Conservation (phyloP, 2,329 filamentous ascomycete genomes). For the Microsporum ferrugineum region DNA sequence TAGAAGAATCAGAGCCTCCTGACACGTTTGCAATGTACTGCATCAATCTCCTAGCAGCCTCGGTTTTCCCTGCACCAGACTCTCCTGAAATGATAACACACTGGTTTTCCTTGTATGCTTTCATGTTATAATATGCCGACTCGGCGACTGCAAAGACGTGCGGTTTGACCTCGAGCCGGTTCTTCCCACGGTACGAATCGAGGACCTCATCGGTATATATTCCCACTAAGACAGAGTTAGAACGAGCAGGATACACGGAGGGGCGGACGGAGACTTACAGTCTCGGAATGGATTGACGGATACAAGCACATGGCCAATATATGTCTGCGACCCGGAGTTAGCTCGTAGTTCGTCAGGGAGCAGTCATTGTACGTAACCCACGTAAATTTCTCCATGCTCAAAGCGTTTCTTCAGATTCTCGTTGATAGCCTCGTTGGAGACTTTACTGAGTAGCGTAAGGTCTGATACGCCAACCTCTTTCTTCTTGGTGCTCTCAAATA, state of each 20-base stretch:
- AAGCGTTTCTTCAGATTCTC: conserved; percentile 98
- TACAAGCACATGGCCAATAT: conserved; percentile 98
- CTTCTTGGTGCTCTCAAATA: conserved; percentile 94
- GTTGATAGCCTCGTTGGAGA: conserved; percentile 98
- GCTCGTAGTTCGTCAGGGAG: neutral
- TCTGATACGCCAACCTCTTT: conserved; percentile 98
- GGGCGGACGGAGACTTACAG: conserved; percentile 35
- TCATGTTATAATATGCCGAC: conserved; percentile 98
- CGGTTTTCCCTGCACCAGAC: conserved; percentile 95
- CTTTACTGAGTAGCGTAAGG: conserved; percentile 93
- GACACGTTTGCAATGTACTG: conserved; percentile 98
- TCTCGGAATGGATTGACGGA: conserved; percentile 98
- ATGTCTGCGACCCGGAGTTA: conserved; percentile 49
- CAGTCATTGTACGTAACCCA: conserved; percentile 28
- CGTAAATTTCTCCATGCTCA: conserved; percentile 93
- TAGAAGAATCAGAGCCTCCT: conserved; percentile 69
- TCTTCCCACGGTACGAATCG: conserved; percentile 91
- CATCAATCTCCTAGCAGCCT: conserved; percentile 97
- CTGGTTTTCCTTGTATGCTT: conserved; percentile 96
- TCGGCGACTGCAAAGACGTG: conserved; percentile 98
- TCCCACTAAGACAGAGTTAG: conserved; percentile 47
- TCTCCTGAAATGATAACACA: conserved; percentile 99
- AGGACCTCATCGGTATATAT: conserved; percentile 95
- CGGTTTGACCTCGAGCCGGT: conserved; percentile 81
- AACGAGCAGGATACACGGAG: neutral